phyloP scores from a whole-genome alignment of 495 filamentous ascomycete species.

The Xylaria grammica region DNA sequence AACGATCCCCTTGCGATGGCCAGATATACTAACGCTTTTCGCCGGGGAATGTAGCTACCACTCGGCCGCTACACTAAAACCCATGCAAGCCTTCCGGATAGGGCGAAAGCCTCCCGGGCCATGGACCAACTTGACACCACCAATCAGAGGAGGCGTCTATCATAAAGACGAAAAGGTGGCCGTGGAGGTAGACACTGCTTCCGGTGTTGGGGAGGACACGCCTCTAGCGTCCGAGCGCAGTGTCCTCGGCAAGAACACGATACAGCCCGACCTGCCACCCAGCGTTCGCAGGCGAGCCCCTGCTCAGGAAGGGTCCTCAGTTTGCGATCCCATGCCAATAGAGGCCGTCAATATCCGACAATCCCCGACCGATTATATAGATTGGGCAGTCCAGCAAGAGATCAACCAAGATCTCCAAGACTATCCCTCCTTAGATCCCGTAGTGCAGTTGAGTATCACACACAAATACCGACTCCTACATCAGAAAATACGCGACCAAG shows the following conservation, averaged over 20 bases:
- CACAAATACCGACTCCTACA: slow-evolving; percentile 49
- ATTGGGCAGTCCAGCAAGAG: slow-evolving; percentile 41
- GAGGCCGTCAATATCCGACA: slow-evolving; percentile 5
- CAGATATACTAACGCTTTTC: not conserved
- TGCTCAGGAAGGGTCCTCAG: not conserved
- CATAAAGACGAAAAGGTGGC: slow-evolving; percentile 45
- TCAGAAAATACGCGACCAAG: slow-evolving; percentile 44
- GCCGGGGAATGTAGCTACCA: slow-evolving; percentile 63
- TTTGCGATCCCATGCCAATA: not conserved
- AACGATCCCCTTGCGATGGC: not conserved
- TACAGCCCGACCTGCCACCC: not conserved
- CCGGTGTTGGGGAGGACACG: not conserved
- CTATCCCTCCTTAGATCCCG: slow-evolving; percentile 50
- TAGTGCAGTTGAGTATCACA: slow-evolving; percentile 48
- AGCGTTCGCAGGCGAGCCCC: slow-evolving; percentile 5
- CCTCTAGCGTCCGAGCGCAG: not conserved
- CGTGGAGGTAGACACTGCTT: not conserved
- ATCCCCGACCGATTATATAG: slow-evolving; percentile 39
- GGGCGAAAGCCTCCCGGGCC: slow-evolving; percentile 69
- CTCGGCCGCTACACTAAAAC: slow-evolving; percentile 66
- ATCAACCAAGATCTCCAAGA: slow-evolving; percentile 39
- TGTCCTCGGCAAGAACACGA: not conserved
- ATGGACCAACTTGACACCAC: slow-evolving; percentile 81
- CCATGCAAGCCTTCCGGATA: slow-evolving; percentile 78
- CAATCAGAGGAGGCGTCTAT: slow-evolving; percentile 83